Evolutionary conservation across 2,329 filamentous ascomycete species (phyloP).

Genomic region (Cryoendolithus antarcticus): DNA sequence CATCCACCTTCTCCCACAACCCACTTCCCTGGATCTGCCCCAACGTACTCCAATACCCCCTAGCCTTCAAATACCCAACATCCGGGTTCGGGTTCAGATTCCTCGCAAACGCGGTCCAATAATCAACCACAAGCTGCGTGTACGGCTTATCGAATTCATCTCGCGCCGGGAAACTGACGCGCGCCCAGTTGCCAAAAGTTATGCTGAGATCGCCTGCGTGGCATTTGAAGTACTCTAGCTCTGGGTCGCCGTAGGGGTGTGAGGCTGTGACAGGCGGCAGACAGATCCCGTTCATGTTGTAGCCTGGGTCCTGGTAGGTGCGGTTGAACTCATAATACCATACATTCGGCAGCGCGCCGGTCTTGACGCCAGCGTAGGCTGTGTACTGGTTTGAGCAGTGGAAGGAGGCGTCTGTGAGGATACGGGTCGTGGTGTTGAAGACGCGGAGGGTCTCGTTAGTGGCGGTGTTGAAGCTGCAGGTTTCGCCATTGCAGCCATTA

Average conservation of each 20-base stretch:
- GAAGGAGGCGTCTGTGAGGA: conserved; percentile 24
- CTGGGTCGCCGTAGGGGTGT: conserved; percentile 24
- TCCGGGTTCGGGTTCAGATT: no score
- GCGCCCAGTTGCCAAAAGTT: conserved; percentile 22
- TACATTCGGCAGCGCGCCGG: conserved; percentile 18
- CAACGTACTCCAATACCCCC: no score
- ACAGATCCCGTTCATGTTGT: conserved; percentile 17
- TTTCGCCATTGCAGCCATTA: conserved; percentile 3
- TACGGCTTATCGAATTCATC: conserved; percentile 26
- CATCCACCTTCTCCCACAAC: no score
- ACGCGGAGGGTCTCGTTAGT: conserved; percentile 6
- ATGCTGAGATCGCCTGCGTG: conserved; percentile 29
- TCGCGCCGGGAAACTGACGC: conserved; percentile 19
- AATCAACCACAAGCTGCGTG: conserved; percentile 10
- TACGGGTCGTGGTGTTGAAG: conserved; percentile 24
- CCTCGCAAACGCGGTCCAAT: no score
- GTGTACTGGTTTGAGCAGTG: conserved; percentile 25
- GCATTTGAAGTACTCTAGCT: conserved; percentile 31
- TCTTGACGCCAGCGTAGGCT: conserved; percentile 22
- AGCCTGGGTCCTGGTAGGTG: conserved; percentile 24
- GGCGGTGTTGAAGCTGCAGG: conserved; percentile 1
- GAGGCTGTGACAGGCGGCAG: conserved; percentile 15
- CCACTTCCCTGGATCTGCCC: no score
- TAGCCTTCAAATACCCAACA: no score
- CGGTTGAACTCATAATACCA: conserved; percentile 31